Conservation (phyloP, 768 basidiomycete genomes). For the Hirschioporus abietinus region DNA sequence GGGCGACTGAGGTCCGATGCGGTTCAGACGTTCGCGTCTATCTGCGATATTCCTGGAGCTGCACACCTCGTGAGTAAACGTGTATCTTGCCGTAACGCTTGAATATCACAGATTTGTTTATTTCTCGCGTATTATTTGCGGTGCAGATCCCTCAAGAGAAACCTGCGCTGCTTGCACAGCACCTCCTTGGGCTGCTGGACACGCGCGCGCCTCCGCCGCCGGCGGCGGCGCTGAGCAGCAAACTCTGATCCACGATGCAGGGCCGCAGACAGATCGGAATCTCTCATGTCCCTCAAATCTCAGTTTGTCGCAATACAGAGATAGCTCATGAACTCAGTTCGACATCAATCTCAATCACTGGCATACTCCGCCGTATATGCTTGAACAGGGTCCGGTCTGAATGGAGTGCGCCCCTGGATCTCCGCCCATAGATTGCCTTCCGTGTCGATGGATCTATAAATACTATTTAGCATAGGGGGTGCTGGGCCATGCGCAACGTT, state of each 20-base stretch:
- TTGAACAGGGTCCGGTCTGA: too few species aligned
- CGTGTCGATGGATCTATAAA: too few species aligned
- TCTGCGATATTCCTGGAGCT: background rate
- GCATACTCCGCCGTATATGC: too few species aligned
- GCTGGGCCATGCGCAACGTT: too few species aligned
- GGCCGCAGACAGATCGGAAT: background rate
- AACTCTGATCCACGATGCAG: background rate
- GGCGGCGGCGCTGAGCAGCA: background rate
- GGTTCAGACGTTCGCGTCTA: background rate
- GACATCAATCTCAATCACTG: too few species aligned
- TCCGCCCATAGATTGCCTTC: too few species aligned
- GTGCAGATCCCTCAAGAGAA: background rate
- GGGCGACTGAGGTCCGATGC: background rate
- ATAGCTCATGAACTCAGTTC: too few species aligned
- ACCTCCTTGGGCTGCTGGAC: background rate
- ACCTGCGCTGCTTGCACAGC: background rate
- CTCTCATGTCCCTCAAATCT: background rate
- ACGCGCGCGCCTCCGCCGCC: background rate
- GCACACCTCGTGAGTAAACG: background rate
- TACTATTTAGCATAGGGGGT: too few species aligned
- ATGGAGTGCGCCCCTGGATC: too few species aligned
- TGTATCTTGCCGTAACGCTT: too few species aligned
- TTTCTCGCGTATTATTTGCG: background rate
- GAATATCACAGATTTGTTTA: too few species aligned
- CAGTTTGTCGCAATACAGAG: background rate